phyloP scores from a whole-genome alignment of 1,284 basidiomycete species.

The Malassezia equina region DNA sequence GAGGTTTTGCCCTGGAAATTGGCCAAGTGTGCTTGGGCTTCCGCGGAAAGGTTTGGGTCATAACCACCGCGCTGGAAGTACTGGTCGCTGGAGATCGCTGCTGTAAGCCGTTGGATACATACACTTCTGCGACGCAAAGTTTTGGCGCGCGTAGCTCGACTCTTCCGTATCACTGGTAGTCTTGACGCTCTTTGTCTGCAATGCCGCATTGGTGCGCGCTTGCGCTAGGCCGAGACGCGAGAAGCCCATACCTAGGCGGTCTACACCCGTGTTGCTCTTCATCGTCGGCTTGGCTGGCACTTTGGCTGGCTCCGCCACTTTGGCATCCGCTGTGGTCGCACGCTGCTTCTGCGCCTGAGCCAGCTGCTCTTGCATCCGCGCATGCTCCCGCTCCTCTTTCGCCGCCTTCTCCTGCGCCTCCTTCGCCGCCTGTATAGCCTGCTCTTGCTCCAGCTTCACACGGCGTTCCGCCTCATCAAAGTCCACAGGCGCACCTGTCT shows the following conservation, averaged over 20 bases:
- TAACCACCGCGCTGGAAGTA: slow-evolving; percentile 86
- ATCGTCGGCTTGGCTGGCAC: slow-evolving; percentile 37
- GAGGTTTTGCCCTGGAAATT: slow-evolving; percentile 83
- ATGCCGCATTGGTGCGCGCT: slow-evolving; percentile 15
- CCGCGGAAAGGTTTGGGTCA: slow-evolving; percentile 62
- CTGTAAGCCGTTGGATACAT: slow-evolving; percentile 15
- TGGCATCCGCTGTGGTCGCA: not conserved
- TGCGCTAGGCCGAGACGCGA: slow-evolving; percentile 65
- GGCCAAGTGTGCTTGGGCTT: slow-evolving; percentile 72
- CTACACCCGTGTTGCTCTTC: slow-evolving; percentile 53
- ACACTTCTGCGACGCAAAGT: slow-evolving; percentile 79
- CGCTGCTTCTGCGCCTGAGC: slow-evolving; percentile 24
- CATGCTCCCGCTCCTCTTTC: slow-evolving; percentile 18
- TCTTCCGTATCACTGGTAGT: slow-evolving; percentile 46
- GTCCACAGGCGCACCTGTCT: slow-evolving; percentile 33
- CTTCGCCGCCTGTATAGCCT: slow-evolving; percentile 10
- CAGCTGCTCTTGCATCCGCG: slow-evolving; percentile 6
- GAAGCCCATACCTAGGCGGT: slow-evolving; percentile 67
- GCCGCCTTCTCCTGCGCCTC: slow-evolving; percentile 25
- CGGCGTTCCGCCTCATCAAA: slow-evolving; percentile 44
- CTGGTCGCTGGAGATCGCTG: slow-evolving; percentile 77
- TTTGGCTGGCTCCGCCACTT: not conserved
- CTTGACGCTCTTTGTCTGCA: slow-evolving; percentile 26
- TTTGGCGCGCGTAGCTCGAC: slow-evolving; percentile 71
- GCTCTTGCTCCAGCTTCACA: slow-evolving; percentile 36